These are phyloP conservation scores for Lyophyllum decastes DNA, from an alignment of 768 basidiomycete species.

Conservation along the genomic window DNA sequence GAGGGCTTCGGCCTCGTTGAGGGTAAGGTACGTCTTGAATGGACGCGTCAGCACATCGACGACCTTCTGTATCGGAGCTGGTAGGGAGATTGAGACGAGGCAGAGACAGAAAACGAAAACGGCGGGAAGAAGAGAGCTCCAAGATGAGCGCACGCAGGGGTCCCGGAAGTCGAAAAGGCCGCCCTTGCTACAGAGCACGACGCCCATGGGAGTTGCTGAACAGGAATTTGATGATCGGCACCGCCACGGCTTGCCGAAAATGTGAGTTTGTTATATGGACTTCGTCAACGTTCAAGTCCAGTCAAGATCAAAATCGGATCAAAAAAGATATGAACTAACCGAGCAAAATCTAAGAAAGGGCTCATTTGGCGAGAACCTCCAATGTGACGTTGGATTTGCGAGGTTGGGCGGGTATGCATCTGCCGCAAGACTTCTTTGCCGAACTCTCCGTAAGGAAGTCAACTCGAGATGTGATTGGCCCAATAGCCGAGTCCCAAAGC, in stretches of 20 bases:
- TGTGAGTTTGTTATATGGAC: too few relatives aligned
- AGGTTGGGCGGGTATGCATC: too few relatives aligned
- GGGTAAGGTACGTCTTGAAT: slow-evolving; percentile 45
- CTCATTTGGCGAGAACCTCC: too few relatives aligned
- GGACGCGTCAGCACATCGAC: slow-evolving; percentile 27
- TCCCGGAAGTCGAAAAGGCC: slow-evolving; percentile 44
- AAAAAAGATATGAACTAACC: too few relatives aligned
- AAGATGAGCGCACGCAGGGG: slow-evolving; percentile 50
- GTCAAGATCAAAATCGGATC: too few relatives aligned
- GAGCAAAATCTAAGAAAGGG: too few relatives aligned
- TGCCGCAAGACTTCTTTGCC: too few relatives aligned
- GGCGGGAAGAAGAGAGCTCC: slow-evolving; percentile 53
- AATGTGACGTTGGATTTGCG: too few relatives aligned
- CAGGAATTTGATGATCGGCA: neutral
- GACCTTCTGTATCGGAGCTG: slow-evolving; percentile 22
- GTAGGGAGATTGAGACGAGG: slow-evolving; percentile 35
- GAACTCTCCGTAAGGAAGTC: too few relatives aligned
- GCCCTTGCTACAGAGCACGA: slow-evolving; percentile 28
- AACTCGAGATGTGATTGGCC: too few relatives aligned
- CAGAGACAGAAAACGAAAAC: slow-evolving; percentile 44
- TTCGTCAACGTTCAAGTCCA: too few relatives aligned
- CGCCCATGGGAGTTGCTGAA: slow-evolving; percentile 24
- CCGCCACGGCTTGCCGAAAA: neutral
- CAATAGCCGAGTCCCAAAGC: too few relatives aligned
- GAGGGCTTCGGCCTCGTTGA: slow-evolving; percentile 59